Percentiles rank a stretch among this genome's conserved stretches.
These are phyloP conservation scores for Dovyalis caffra DNA, from an alignment of 345 rosid genomes.

Conservation along the genomic window DNA sequence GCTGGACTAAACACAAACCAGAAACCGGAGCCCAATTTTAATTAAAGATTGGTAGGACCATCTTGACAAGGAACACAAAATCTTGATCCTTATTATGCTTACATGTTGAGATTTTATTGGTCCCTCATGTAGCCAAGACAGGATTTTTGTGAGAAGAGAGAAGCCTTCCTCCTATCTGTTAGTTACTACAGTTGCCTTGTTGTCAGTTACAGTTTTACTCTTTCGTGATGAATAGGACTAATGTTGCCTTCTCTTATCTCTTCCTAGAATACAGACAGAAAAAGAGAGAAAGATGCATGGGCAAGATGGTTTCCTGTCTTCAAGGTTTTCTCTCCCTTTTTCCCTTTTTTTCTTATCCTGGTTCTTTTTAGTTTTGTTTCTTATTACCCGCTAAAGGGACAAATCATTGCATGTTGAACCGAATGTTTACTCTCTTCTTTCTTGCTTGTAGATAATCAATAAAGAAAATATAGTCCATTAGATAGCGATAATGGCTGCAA, in stretches of 20 bases:
- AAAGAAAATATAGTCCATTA: not conserved
- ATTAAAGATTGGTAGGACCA: not conserved
- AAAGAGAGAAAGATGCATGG: not conserved
- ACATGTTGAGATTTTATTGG: slow-evolving; percentile 2
- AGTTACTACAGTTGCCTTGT: not conserved
- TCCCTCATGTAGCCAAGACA: not conserved
- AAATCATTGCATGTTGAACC: not conserved
- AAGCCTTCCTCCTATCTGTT: not conserved
- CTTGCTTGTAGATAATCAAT: not conserved
- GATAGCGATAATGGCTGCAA: slow-evolving; percentile 1
- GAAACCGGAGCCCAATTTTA: too few relatives aligned
- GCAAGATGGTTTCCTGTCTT: not conserved
- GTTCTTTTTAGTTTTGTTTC: not conserved
- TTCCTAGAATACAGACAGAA: not conserved
- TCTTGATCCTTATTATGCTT: slow-evolving; percentile 2
- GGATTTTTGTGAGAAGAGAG: not conserved
- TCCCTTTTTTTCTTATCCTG: too few relatives aligned
- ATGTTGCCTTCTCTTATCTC: not conserved
- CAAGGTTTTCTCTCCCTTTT: not conserved
- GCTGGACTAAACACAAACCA: too few relatives aligned
- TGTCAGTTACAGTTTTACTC: not conserved
- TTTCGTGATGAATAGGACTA: not conserved
- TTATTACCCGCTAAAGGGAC: not conserved
- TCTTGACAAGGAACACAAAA: not conserved
- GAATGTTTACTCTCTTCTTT: not conserved